These are phyloP conservation scores for Chytridium lagenaria DNA, from an alignment of 371 early-diverging fungal species.

Conservation along the genomic window DNA sequence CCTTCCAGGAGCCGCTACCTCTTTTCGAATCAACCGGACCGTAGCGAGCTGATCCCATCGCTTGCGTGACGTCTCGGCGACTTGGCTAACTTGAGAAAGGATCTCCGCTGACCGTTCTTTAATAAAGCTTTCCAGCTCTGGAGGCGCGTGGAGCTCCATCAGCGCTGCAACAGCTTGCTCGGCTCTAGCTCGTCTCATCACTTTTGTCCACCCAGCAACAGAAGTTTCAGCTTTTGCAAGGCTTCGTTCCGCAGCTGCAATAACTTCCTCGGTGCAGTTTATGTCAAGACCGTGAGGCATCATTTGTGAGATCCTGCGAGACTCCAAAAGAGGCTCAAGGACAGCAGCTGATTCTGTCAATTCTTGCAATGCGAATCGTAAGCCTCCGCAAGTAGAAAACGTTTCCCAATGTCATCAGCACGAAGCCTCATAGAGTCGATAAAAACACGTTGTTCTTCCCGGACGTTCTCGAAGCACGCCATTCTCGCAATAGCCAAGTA, in stretches of 20 bases:
- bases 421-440: too few relatives aligned
- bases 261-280: neutral
- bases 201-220: constrained; percentile 10
- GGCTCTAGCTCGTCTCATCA: constrained; percentile 18
- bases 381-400: constrained; percentile 10
- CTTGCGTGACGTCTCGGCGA: neutral
- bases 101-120: neutral
- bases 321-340: neutral
- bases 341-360: neutral
- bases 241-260: neutral
- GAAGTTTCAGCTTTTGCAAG: neutral
- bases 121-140: neutral
- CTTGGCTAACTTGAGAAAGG: neutral
- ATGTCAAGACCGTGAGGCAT: constrained; percentile 13
- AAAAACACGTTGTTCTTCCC: too few relatives aligned
- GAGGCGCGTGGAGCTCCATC: neutral
- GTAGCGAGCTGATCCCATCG: constrained; percentile 12
- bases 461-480: too few relatives aligned
- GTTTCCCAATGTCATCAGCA: too few relatives aligned
- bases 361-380: constrained; percentile 2
- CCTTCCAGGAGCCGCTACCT: constrained; percentile 7
- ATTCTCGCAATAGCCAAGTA: too few relatives aligned
- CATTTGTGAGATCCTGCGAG: neutral
- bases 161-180: constrained; percentile 13
- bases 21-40: neutral